A percentile compares a stretch with the other conserved stretches of the same genome.
Evolutionary conservation across 164 flowering plant genomes (phyloP).

Genomic region (Aristolochia californica): DNA sequence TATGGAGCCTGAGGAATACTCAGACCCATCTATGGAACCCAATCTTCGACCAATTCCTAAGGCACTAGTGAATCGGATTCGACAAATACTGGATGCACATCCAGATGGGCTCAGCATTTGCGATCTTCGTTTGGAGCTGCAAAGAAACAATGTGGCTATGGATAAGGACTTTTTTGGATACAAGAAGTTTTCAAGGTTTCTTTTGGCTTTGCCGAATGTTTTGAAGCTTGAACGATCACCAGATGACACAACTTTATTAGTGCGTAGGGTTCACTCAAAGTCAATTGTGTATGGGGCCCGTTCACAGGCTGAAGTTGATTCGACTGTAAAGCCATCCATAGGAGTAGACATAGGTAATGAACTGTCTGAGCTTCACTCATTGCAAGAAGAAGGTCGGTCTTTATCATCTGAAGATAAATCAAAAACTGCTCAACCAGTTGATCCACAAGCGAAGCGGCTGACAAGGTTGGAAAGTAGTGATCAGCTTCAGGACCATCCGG

Average conservation of each 20-base stretch:
- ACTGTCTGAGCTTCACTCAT: constrained; percentile 2
- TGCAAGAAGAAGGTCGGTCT: not conserved
- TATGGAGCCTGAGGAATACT: constrained; percentile 19
- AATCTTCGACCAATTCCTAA: constrained; percentile 38
- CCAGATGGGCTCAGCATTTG: constrained; percentile 54
- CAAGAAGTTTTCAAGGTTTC: constrained; percentile 58
- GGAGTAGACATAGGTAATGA: constrained; percentile 6
- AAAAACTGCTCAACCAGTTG: not conserved
- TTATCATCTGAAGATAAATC: not conserved
- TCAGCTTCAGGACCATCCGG: too few species aligned
- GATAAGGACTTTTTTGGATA: constrained; percentile 63
- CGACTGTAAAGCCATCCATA: constrained; percentile 9
- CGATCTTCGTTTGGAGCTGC: constrained; percentile 43
- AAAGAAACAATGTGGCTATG: constrained; percentile 19
- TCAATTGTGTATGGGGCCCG: not conserved
- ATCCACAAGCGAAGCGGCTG: too few species aligned
- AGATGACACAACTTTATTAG: constrained; percentile 29
- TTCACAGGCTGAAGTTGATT: constrained; percentile 14
- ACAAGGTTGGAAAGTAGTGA: too few species aligned
- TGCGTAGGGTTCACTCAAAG: constrained; percentile 19
- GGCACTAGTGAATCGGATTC: constrained; percentile 32
- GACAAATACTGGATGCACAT: constrained; percentile 28
- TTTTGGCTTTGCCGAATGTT: constrained; percentile 45
- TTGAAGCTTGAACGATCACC: constrained; percentile 24
- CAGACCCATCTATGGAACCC: constrained; percentile 14